Percentiles rank a stretch among this genome's conserved stretches.
These are phyloP conservation scores for Aureobasidium leucospermi DNA, from an alignment of 2,329 filamentous ascomycete species.

Conservation along the genomic window DNA sequence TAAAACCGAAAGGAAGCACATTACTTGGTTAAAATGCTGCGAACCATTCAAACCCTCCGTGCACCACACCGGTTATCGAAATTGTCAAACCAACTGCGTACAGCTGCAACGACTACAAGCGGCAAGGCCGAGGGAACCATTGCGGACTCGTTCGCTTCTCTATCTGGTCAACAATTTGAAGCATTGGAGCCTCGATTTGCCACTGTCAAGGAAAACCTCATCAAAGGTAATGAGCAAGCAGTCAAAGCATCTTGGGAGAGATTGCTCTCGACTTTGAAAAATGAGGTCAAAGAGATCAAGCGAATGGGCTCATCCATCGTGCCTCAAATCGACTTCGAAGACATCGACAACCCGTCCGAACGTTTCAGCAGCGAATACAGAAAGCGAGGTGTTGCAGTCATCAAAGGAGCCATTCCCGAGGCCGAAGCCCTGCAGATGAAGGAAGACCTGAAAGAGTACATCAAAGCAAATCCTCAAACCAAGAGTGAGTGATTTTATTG, in stretches of 20 bases:
- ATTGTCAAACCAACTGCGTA: neutral
- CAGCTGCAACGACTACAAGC: conserved; percentile 19
- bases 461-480: conserved; percentile 39
- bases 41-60: neutral
- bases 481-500: conserved; percentile 22
- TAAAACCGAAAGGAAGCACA: neutral
- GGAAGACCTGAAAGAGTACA: conserved; percentile 37
- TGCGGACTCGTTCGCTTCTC: conserved; percentile 43
- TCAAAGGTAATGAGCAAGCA: conserved; percentile 41
- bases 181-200: conserved; percentile 41
- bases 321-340: conserved; percentile 41
- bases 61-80: neutral
- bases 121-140: conserved; percentile 44
- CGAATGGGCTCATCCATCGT: conserved; percentile 36
- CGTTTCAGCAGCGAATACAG: conserved; percentile 51
- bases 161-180: conserved; percentile 39
- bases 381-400: conserved; percentile 47
- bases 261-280: conserved; percentile 34
- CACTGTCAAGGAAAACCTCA: conserved; percentile 37
- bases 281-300: conserved; percentile 39
- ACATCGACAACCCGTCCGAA: conserved; percentile 40
- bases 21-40: neutral
- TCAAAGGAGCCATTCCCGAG: conserved; percentile 39
- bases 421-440: conserved; percentile 39
- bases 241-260: conserved; percentile 41